Percentiles rank a stretch among this genome's conserved stretches.
Evolutionary conservation across 495 filamentous ascomycete genomes (phyloP).

Genomic region (Thermochaetoides thermophila): DNA sequence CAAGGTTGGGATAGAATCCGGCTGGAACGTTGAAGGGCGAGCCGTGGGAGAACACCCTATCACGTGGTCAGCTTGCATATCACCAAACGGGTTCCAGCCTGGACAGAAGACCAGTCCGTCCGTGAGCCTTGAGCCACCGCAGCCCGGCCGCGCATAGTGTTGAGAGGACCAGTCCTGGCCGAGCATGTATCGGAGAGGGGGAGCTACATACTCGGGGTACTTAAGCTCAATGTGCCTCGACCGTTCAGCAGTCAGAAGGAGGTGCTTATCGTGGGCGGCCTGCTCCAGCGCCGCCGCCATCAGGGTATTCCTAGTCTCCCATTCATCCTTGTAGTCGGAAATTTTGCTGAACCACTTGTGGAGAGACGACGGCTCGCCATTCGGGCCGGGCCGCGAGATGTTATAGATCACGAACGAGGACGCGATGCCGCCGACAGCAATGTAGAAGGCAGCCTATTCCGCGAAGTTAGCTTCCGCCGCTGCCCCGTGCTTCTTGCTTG

Average conservation of each 20-base stretch:
- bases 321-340: constrained; percentile 23
- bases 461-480: neutral
- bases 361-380: constrained; percentile 26
- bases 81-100: constrained; percentile 4
- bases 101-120: neutral
- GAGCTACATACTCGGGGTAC: constrained; percentile 32
- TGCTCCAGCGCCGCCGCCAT: constrained; percentile 28
- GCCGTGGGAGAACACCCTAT: constrained; percentile 29
- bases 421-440: constrained; percentile 21
- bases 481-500: too few relatives aligned
- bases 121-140: too few relatives aligned
- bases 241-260: constrained; percentile 20
- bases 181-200: neutral
- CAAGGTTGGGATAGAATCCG: constrained; percentile 27
- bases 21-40: constrained; percentile 31
- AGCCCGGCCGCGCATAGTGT: too few relatives aligned
- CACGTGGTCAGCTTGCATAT: constrained; percentile 14
- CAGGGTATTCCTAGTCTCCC: constrained; percentile 26
- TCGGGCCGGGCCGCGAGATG: constrained; percentile 25
- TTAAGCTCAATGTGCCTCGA: constrained; percentile 26
- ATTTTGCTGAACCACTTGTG: constrained; percentile 19
- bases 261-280: constrained; percentile 35
- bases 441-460: constrained; percentile 24
- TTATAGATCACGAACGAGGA: constrained; percentile 22
- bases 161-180: neutral